phyloP scores from a whole-genome alignment of 306 rosid species.

The Vicia sativa region DNA sequence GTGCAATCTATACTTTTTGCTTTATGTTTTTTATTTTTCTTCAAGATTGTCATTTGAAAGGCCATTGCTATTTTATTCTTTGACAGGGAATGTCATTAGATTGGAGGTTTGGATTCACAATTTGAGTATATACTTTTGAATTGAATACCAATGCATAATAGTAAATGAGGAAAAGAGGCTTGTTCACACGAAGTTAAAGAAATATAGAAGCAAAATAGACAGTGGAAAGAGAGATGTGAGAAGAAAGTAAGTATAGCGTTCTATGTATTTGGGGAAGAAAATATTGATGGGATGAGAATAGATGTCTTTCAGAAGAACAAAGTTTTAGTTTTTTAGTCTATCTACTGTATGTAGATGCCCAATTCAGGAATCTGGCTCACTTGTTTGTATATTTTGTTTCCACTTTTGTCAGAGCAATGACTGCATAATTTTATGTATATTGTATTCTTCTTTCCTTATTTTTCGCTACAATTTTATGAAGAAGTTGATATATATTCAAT shows the following conservation, averaged over 20 bases:
- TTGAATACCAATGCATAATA: background rate
- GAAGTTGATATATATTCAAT: slow-evolving; percentile 4
- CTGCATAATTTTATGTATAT: slow-evolving; percentile 5
- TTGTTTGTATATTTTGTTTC: slow-evolving; percentile 1
- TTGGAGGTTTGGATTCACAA: background rate
- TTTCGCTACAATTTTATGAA: background rate
- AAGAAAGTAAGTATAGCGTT: background rate
- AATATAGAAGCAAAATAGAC: slow-evolving; percentile 4
- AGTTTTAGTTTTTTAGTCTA: background rate
- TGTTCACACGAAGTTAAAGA: background rate
- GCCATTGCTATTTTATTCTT: background rate
- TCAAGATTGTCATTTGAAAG: too few species aligned
- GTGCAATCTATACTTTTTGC: too few species aligned
- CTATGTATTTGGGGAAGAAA: slow-evolving; percentile 2
- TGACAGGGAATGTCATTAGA: slow-evolving; percentile 9
- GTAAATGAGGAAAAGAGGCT: background rate
- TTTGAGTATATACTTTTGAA: background rate
- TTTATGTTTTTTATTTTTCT: too few species aligned
- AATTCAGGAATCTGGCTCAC: background rate
- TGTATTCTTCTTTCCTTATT: background rate
- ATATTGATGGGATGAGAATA: slow-evolving; percentile 12
- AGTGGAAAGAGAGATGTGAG: background rate
- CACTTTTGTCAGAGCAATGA: background rate
- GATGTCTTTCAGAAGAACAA: background rate
- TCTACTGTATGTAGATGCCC: background rate